Conservation (phyloP, 192 early-diverging fungal species). For the Backusella sp. region DNA sequence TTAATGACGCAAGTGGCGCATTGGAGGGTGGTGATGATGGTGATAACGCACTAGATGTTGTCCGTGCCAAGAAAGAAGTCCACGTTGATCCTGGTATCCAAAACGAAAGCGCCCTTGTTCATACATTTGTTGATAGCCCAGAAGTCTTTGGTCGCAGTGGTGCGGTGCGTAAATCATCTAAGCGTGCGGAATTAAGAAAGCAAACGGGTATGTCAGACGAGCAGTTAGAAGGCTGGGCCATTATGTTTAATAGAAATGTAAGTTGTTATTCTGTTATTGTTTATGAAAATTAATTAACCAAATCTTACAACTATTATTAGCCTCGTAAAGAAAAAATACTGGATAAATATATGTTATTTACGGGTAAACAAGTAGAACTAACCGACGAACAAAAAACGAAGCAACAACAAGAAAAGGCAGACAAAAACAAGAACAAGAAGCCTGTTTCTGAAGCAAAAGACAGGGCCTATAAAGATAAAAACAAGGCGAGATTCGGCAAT, state of each 20-base stretch:
- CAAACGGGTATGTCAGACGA: conserved; percentile 82
- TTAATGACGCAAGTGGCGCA: conserved; percentile 57
- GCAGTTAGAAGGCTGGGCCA: conserved; percentile 91
- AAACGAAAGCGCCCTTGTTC: conserved; percentile 64
- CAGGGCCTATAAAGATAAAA: conserved; percentile 50
- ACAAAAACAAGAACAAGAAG: not conserved
- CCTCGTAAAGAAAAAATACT: conserved; percentile 64
- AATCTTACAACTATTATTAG: conserved; percentile 31
- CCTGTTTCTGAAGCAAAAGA: conserved; percentile 34
- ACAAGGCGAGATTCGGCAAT: conserved; percentile 69
- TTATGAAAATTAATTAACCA: not conserved
- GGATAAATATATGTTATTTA: conserved; percentile 54
- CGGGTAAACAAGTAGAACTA: conserved; percentile 47
- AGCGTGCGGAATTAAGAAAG: conserved; percentile 57
- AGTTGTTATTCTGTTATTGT: conserved; percentile 24
- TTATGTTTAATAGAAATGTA: conserved; percentile 85
- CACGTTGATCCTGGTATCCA: conserved; percentile 56
- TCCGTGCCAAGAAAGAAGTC: not conserved
- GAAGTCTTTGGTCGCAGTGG: conserved; percentile 63
- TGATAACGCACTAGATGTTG: conserved; percentile 41
- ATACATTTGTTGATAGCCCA: conserved; percentile 53
- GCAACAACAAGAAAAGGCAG: conserved; percentile 1
- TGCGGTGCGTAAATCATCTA: conserved; percentile 57
- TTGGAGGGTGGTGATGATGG: conserved; percentile 54
- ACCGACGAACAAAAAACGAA: conserved; percentile 16